A percentile compares a stretch with the other conserved stretches of the same genome.
These are phyloP conservation scores for Diaporthe ilicicola DNA, from an alignment of 2,329 filamentous ascomycete species.

Conservation along the genomic window DNA sequence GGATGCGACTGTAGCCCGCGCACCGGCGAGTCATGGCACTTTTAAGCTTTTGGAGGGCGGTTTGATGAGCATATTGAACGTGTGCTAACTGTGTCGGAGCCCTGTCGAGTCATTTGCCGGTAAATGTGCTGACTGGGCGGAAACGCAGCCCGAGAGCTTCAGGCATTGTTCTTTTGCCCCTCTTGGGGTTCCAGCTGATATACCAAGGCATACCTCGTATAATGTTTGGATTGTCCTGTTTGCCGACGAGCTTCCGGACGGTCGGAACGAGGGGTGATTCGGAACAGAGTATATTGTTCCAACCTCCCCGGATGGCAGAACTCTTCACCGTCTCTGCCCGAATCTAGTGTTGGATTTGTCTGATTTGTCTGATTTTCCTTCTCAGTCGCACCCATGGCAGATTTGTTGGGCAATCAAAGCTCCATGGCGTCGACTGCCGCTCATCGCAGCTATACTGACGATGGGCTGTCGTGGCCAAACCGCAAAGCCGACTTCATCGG, in stretches of 20 bases:
- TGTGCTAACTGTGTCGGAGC: background rate
- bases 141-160: background rate
- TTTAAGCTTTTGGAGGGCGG: conserved; percentile 11
- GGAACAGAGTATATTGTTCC: background rate
- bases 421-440: background rate
- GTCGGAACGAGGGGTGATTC: background rate
- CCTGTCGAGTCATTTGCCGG: conserved; percentile 10
- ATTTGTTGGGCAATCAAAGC: background rate
- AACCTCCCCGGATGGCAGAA: background rate
- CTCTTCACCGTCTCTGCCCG: background rate
- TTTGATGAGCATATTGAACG: background rate
- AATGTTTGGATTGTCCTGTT: background rate
- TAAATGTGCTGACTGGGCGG: background rate
- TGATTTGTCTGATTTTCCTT: background rate
- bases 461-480: conserved; percentile 28
- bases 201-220: background rate
- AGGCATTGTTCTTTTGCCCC: background rate
- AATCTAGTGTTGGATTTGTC: background rate
- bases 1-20: background rate
- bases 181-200: background rate
- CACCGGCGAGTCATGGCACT: background rate
- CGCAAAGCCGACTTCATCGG: conserved; percentile 31
- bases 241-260: background rate
- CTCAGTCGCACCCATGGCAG: background rate
- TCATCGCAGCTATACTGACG: conserved; percentile 3